These are phyloP conservation scores for Daldinia caldariorum DNA, from an alignment of 495 filamentous ascomycete species.

Conservation along the genomic window DNA sequence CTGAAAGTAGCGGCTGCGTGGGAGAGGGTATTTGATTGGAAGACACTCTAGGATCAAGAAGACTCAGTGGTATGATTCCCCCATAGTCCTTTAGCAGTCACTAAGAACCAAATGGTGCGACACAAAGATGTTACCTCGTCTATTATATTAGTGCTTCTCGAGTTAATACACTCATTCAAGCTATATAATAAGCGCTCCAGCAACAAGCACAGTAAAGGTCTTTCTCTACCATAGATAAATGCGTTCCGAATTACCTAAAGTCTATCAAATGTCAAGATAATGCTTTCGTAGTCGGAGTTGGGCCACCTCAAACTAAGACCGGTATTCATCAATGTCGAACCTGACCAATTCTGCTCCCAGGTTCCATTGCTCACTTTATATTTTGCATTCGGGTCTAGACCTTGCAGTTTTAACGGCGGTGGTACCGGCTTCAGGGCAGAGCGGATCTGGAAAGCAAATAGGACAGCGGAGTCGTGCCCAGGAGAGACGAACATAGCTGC, in stretches of 20 bases:
- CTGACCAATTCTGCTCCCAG: constrained; percentile 55
- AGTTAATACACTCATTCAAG: not conserved
- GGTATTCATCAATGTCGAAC: constrained; percentile 61
- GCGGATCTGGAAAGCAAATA: constrained; percentile 62
- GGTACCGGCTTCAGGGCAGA: constrained; percentile 56
- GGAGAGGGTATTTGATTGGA: constrained; percentile 63
- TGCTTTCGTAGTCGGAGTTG: constrained; percentile 54
- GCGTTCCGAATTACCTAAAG: constrained; percentile 13
- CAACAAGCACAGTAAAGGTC: not conserved
- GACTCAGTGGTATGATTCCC: not conserved
- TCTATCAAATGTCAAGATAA: constrained; percentile 56
- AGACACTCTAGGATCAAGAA: constrained; percentile 25
- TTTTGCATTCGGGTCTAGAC: constrained; percentile 55
- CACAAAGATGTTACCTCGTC: not conserved
- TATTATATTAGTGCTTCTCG: not conserved
- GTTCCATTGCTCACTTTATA: constrained; percentile 57
- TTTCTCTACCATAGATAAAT: not conserved
- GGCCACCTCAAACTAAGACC: constrained; percentile 55
- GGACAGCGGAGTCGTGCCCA: constrained; percentile 53
- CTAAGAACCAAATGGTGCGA: not conserved
- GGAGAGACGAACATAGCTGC: constrained; percentile 62
- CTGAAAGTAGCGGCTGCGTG: constrained; percentile 61
- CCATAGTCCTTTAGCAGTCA: not conserved
- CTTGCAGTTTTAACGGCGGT: constrained; percentile 57
- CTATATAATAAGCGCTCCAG: not conserved